These are phyloP conservation scores for Mycena leptocephala DNA, from an alignment of 768 basidiomycete species.

Conservation along the genomic window DNA sequence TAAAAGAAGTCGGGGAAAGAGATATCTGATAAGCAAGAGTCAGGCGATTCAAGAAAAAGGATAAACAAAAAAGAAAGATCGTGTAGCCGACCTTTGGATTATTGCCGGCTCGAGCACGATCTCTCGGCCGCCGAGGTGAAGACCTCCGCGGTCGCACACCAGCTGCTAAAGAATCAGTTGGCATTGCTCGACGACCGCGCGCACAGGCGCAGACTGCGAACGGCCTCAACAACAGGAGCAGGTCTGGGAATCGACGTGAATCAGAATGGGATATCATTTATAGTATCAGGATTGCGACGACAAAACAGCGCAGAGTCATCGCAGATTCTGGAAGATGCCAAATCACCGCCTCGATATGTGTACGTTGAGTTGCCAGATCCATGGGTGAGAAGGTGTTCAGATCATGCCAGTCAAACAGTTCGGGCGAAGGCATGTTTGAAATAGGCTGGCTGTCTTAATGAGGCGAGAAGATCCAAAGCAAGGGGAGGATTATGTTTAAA, in stretches of 20 bases:
- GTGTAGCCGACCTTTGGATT: constrained; percentile 32
- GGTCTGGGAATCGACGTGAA: constrained; percentile 23
- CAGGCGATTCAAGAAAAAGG: constrained; percentile 23
- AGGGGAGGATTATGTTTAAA: constrained; percentile 67
- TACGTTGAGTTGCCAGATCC: constrained; percentile 59
- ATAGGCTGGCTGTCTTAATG: constrained; percentile 60
- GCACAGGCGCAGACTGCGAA: constrained; percentile 24
- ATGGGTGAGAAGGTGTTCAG: constrained; percentile 51
- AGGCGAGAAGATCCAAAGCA: constrained; percentile 60
- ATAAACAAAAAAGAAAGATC: constrained; percentile 12
- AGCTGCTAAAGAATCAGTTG: constrained; percentile 20
- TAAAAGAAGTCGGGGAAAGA: constrained; percentile 30
- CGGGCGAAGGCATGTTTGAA: constrained; percentile 43
- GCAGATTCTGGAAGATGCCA: constrained; percentile 64
- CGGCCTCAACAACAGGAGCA: constrained; percentile 23
- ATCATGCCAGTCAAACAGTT: constrained; percentile 34
- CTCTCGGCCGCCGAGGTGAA: constrained; percentile 7
- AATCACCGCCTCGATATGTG: constrained; percentile 61
- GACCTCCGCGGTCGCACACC: constrained; percentile 13
- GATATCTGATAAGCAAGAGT: constrained; percentile 32
- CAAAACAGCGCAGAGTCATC: constrained; percentile 30
- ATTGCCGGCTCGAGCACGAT: constrained; percentile 17
- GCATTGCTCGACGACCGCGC: constrained; percentile 31
- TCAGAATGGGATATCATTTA: constrained; percentile 56
- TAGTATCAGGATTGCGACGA: constrained; percentile 48